Percentiles rank a stretch among this genome's conserved stretches.
These are phyloP conservation scores for Heritiera fomes DNA, from an alignment of 345 rosid genomes.

Conservation along the genomic window DNA sequence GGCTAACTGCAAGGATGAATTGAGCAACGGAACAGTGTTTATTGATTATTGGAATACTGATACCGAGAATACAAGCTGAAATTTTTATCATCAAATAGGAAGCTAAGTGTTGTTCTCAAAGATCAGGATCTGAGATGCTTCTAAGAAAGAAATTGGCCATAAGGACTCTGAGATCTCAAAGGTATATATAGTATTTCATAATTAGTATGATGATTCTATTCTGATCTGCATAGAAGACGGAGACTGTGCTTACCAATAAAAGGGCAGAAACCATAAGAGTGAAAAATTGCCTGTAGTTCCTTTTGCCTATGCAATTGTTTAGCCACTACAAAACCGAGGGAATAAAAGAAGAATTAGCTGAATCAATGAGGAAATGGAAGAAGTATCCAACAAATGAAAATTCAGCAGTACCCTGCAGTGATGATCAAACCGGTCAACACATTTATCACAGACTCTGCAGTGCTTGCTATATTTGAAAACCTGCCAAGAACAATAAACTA, in stretches of 20 bases:
- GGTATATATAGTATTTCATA: not conserved
- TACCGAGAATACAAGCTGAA: not conserved
- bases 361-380: not conserved
- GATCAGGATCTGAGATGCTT: not conserved
- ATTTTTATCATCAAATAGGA: not conserved
- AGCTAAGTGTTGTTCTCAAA: not conserved
- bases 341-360: constrained; percentile 23
- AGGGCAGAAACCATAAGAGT: constrained; percentile 85
- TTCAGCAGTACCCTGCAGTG: constrained; percentile 81
- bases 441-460: constrained; percentile 97
- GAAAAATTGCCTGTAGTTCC: constrained; percentile 89
- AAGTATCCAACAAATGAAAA: constrained; percentile 15
- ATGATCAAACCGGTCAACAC: constrained; percentile 90
- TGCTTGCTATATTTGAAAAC: constrained; percentile 98
- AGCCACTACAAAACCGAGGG: constrained; percentile 69
- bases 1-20: not conserved
- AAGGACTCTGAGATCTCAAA: not conserved
- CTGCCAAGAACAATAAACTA: constrained; percentile 38
- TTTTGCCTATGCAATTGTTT: constrained; percentile 89
- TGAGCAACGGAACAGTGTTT: not conserved
- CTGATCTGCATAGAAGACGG: constrained; percentile 24
- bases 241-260: constrained; percentile 64
- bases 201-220: constrained; percentile 14
- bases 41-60: not conserved
- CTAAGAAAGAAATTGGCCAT: constrained; percentile 3